Evolutionary conservation across 768 basidiomycete genomes (phyloP), one percentile per base, ranked within the genome.

Genomic region (Russula abietina): DNA sequence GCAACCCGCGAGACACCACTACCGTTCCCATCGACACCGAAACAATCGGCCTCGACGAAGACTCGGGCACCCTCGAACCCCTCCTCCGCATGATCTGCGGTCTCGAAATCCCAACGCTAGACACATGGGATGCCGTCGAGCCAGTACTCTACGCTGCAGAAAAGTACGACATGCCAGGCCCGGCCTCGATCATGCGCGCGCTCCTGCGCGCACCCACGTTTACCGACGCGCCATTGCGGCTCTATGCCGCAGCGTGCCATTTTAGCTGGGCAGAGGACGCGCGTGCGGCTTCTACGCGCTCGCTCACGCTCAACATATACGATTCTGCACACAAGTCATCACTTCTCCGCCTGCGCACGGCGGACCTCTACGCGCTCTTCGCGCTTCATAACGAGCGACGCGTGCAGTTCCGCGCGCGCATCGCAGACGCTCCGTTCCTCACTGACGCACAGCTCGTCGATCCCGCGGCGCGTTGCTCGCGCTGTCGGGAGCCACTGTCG

Each of bases 151-250:
- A 79, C 58, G 83, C 84, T 0, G 81, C 85, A 0, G 85, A 88
- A 69, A 86, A 86, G 68, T 88, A 87, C 70, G 86, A 87, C 39
- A 87, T 86, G 82, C 79, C 81, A 0, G 86, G 86, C 0, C 83
- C 85, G 1, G 74, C 77, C 61, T 84, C 83, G 7, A 79, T 86
- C 65, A 72, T 86, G 55, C 83, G 83, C 43, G 79, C 83, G 38
- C 77, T 83, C n/a, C 74, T 83, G 57, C 77, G 80, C 70, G 81
- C 81, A 0, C 81, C 80, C 1, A 73, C 79, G 0, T 75, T 87
- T 46, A 72, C 81, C 26, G 74, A 76, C 41, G 73, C 81, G 49
- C 80, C 83, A 0, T 73, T 86, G 19, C 78, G 80, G 14, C 71
- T 86, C 17, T 86, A 85, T 65, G 75, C 79, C 5, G 72, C 81